phyloP scores from a whole-genome alignment of 1,284 basidiomycete species.

The Cutaneotrichosporon cutaneum region DNA sequence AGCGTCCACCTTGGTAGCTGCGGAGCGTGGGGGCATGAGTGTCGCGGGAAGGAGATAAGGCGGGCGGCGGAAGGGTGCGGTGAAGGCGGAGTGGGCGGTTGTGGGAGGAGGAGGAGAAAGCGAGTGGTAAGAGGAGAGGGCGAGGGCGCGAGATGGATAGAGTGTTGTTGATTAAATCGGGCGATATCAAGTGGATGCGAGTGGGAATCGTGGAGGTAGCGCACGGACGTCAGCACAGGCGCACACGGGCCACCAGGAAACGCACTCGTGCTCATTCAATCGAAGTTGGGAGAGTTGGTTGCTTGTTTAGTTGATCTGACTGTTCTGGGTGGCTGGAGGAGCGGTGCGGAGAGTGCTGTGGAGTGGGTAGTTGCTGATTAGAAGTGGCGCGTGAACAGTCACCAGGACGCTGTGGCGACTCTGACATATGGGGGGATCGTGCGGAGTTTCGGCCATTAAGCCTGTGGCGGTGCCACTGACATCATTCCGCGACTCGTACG shows the following conservation, averaged over 20 bases:
- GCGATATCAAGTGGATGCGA: background rate
- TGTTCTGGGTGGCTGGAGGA: background rate
- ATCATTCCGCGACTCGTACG: background rate
- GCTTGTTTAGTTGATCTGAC: background rate
- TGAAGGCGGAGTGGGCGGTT: background rate
- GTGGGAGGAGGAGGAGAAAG: background rate
- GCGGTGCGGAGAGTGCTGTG: background rate
- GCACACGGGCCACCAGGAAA: background rate
- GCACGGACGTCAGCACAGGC: conserved; percentile 4
- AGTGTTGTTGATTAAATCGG: background rate
- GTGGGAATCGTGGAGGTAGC: background rate
- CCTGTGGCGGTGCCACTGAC: background rate
- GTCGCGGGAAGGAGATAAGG: background rate
- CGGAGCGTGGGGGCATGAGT: conserved; percentile 9
- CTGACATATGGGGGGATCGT: background rate
- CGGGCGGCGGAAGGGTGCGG: background rate
- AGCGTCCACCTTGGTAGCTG: conserved; percentile 52
- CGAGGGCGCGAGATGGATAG: background rate
- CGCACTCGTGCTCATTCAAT: conserved; percentile 21
- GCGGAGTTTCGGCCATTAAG: background rate
- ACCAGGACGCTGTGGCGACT: background rate
- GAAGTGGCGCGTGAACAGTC: background rate
- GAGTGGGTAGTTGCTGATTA: background rate
- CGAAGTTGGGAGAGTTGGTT: conserved; percentile 5
- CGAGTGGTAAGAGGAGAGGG: conserved; percentile 4